Conservation (phyloP, 495 filamentous ascomycete genomes). For the Penicillium soppii region DNA sequence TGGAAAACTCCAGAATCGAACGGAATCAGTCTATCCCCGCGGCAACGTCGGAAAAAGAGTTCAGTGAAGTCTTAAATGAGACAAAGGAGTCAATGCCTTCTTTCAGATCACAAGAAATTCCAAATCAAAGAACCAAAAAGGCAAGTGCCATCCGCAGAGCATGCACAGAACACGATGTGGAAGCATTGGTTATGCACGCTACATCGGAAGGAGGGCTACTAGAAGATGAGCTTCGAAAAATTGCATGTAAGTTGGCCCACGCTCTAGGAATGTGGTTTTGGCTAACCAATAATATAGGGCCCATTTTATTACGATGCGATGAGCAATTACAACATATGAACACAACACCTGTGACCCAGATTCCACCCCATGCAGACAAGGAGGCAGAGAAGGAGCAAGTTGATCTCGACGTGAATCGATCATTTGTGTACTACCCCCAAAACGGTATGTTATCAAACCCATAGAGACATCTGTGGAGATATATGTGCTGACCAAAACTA, state of each 20-base stretch:
- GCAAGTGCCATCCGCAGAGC: slow-evolving; percentile 59
- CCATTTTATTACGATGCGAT: slow-evolving; percentile 67
- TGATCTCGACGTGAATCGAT: slow-evolving; percentile 84
- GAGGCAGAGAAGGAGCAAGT: slow-evolving; percentile 86
- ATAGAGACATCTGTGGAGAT: background rate
- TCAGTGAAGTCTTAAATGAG: background rate
- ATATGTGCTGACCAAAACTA: slow-evolving; percentile 11
- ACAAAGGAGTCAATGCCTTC: background rate
- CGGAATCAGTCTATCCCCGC: background rate
- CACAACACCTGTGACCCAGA: slow-evolving; percentile 47
- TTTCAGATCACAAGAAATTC: slow-evolving; percentile 1
- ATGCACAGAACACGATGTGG: slow-evolving; percentile 63
- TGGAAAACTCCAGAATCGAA: background rate
- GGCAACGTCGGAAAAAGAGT: no score
- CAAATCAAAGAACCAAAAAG: slow-evolving; percentile 23
- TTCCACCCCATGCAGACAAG: slow-evolving; percentile 76
- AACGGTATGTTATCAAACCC: slow-evolving; percentile 52
- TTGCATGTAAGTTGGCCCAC: slow-evolving; percentile 70
- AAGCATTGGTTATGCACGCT: slow-evolving; percentile 62
- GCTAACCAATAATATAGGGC: slow-evolving; percentile 57
- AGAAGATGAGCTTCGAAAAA: slow-evolving; percentile 72
- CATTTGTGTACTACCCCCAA: slow-evolving; percentile 92
- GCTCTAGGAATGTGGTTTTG: background rate
- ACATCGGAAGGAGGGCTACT: slow-evolving; percentile 74
- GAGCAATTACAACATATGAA: slow-evolving; percentile 16